Evolutionary conservation across 305 asterid species (phyloP).

Genomic region (Fraxinus paxiana): DNA sequence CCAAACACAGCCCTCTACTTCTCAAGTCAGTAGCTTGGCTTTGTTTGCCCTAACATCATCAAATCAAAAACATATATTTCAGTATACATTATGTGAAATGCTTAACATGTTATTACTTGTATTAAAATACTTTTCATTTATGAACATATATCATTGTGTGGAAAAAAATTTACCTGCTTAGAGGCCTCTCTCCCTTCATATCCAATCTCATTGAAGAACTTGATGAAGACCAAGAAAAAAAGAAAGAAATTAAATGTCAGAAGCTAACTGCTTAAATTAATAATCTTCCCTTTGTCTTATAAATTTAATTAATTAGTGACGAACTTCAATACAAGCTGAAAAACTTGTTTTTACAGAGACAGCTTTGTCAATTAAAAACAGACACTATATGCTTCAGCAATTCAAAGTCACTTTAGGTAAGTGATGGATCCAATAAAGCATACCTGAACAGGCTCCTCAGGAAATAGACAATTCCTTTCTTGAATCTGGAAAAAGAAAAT

Average conservation of each 20-base stretch:
- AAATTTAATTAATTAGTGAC: too few species aligned
- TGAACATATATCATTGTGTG: too few species aligned
- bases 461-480: conserved; percentile 21
- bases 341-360: conserved; percentile 23
- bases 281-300: too few species aligned
- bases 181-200: conserved; percentile 9
- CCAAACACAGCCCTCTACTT: conserved; percentile 82
- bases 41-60: conserved; percentile 35
- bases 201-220: conserved; percentile 10
- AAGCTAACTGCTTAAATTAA: too few species aligned
- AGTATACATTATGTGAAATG: not conserved
- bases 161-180: not conserved
- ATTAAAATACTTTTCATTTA: not conserved
- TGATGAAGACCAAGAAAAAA: not conserved
- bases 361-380: conserved; percentile 14
- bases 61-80: not conserved
- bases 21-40: conserved; percentile 49
- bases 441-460: not conserved
- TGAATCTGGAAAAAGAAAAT: conserved; percentile 29
- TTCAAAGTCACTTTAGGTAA: not conserved
- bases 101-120: not conserved
- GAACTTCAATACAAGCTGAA: too few species aligned
- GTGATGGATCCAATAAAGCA: not conserved
- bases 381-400: not conserved
- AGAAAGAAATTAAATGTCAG: not conserved